A percentile compares a stretch with the other conserved stretches of the same genome.
phyloP scores from a whole-genome alignment of 176 grass and related monocot species.

The Canna indica region DNA sequence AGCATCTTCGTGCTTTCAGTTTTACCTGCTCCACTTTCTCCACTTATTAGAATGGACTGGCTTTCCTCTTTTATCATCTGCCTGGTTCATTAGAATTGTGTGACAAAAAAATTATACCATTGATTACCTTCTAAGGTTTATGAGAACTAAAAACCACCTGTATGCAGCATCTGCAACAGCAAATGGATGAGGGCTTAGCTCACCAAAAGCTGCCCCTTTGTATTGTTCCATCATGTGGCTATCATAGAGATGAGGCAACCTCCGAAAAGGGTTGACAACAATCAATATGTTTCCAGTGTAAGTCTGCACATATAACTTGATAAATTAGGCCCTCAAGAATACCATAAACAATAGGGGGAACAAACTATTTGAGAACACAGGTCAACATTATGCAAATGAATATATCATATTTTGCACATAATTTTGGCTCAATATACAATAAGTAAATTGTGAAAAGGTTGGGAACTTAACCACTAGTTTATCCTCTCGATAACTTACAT shows the following conservation, averaged over 20 bases:
- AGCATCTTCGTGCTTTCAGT: slow-evolving; percentile 31
- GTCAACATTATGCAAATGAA: too few relatives aligned
- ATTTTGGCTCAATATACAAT: too few relatives aligned
- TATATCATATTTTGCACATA: too few relatives aligned
- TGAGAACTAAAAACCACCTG: slow-evolving; percentile 38
- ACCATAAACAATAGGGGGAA: too few relatives aligned
- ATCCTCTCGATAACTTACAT: too few relatives aligned
- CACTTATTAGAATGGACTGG: slow-evolving; percentile 26
- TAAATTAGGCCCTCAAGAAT: neutral
- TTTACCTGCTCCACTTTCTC: slow-evolving; percentile 34
- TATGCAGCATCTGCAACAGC: slow-evolving; percentile 93
- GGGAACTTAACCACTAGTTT: too few relatives aligned
- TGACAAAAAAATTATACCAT: neutral
- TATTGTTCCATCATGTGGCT: slow-evolving; percentile 99
- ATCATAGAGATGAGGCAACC: slow-evolving; percentile 90
- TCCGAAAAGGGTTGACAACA: slow-evolving; percentile 93
- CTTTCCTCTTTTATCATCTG: slow-evolving; percentile 24
- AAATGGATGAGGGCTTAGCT: slow-evolving; percentile 93
- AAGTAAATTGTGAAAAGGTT: too few relatives aligned
- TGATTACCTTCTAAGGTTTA: neutral
- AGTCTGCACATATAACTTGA: slow-evolving; percentile 32
- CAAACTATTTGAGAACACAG: too few relatives aligned
- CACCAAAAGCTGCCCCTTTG: slow-evolving; percentile 87
- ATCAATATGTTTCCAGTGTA: slow-evolving; percentile 98
- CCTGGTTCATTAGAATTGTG: neutral